Conservation (phyloP, 768 basidiomycete species). For the Kwoniella europaea region DNA sequence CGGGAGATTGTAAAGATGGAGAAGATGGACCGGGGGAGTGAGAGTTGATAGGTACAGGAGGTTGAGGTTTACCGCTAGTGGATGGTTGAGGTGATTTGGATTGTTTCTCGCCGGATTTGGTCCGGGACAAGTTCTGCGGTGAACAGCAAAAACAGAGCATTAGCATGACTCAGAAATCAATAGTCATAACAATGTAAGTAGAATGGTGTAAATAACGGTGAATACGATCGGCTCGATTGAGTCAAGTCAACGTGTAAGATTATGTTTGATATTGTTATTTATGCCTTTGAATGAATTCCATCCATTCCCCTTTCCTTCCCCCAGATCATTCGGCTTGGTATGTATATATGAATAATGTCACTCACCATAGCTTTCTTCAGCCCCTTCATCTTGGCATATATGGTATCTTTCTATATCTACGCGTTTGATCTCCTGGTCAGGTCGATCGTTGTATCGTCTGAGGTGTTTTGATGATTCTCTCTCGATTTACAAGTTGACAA, state of each 20-base stretch:
- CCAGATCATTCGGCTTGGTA: not conserved
- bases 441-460: not conserved
- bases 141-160: not conserved
- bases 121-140: slow-evolving; percentile 43
- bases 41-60: slow-evolving; percentile 30
- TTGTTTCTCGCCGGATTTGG: slow-evolving; percentile 39
- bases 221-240: too few species aligned
- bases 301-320: not conserved
- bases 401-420: not conserved
- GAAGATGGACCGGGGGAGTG: slow-evolving; percentile 47
- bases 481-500: not conserved
- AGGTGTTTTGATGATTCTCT: not conserved
- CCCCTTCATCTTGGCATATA: slow-evolving; percentile 55
- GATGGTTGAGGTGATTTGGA: slow-evolving; percentile 42
- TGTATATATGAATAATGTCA: slow-evolving; percentile 7
- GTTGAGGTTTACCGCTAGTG: slow-evolving; percentile 31
- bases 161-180: not conserved
- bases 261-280: not conserved
- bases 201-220: not conserved
- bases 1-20: slow-evolving; percentile 37
- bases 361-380: slow-evolving; percentile 61
- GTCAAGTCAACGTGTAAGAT: not conserved
- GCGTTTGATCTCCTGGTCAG: not conserved
- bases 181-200: not conserved
- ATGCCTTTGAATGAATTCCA: not conserved